Percentiles rank a stretch among this genome's conserved stretches.
phyloP scores from a whole-genome alignment of 345 rosid species.

The Excoecaria agallocha region DNA sequence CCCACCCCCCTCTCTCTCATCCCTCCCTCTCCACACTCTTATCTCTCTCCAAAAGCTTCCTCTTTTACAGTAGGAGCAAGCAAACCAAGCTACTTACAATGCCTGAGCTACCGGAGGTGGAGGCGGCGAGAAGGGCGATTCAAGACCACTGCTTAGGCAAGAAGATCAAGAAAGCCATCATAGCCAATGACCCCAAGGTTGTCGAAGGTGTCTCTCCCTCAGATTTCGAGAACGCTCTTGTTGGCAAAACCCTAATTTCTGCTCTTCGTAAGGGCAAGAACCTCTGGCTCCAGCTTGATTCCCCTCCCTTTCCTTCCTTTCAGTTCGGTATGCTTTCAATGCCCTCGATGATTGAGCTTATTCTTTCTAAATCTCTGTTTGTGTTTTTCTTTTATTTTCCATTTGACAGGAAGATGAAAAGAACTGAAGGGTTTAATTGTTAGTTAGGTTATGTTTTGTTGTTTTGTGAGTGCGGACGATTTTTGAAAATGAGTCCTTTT shows the following conservation, averaged over 20 bases:
- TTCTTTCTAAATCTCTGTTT: background rate
- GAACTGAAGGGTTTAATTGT: background rate
- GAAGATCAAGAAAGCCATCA: conserved; percentile 61
- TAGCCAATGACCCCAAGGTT: conserved; percentile 79
- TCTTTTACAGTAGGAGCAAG: background rate
- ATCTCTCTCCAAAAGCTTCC: background rate
- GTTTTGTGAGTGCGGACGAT: background rate
- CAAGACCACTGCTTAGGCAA: conserved; percentile 71
- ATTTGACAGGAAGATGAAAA: too few relatives aligned
- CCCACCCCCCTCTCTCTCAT: too few relatives aligned
- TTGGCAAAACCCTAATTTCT: conserved; percentile 70
- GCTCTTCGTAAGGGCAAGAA: conserved; percentile 89
- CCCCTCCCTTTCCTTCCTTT: conserved; percentile 89
- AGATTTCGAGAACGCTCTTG: conserved; percentile 65
- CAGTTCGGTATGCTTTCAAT: conserved; percentile 61
- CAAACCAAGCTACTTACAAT: conserved; percentile 26
- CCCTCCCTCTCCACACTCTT: background rate
- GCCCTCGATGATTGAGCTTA: background rate
- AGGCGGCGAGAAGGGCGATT: conserved; percentile 88
- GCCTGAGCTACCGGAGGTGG: conserved; percentile 99
- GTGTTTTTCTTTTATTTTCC: background rate
- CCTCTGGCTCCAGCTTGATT: conserved; percentile 80
- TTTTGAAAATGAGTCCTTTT: background rate
- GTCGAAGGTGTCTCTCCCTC: conserved; percentile 64
- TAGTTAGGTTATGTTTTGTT: background rate